Percentiles rank a stretch among this genome's conserved stretches.
Conservation (phyloP, 257 asterid species). For the Forsythia suspensa region DNA sequence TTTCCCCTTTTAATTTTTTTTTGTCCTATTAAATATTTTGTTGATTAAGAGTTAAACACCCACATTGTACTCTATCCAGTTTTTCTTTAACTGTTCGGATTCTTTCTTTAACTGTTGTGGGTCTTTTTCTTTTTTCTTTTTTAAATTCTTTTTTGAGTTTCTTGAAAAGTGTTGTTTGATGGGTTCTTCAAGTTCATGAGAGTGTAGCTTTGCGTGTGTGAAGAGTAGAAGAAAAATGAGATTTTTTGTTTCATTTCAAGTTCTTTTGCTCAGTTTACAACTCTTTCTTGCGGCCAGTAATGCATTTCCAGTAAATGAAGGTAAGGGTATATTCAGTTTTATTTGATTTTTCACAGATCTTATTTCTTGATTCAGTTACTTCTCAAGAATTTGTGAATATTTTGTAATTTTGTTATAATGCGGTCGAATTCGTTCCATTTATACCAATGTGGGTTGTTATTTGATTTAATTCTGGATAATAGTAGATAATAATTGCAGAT, state of each 20-base stretch:
- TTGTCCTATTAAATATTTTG: slow-evolving; percentile 21
- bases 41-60: slow-evolving; percentile 13
- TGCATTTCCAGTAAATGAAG: slow-evolving; percentile 68
- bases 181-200: slow-evolving; percentile 33
- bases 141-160: slow-evolving; percentile 3
- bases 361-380: slow-evolving; percentile 25
- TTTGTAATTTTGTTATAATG: not conserved
- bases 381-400: not conserved
- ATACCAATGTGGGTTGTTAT: slow-evolving; percentile 29
- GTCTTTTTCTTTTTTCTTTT: slow-evolving; percentile 1
- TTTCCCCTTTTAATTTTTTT: slow-evolving; percentile 25
- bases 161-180: slow-evolving; percentile 20
- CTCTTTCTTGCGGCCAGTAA: slow-evolving; percentile 38
- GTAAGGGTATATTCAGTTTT: slow-evolving; percentile 30
- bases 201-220: slow-evolving; percentile 16
- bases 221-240: slow-evolving; percentile 40
- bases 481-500: not conserved
- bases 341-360: slow-evolving; percentile 36
- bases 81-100: slow-evolving; percentile 4
- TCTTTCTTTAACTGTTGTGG: not conserved
- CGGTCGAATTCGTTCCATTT: slow-evolving; percentile 1
- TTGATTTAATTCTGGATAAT: slow-evolving; percentile 19
- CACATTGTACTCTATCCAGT: not conserved
- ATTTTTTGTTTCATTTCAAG: slow-evolving; percentile 31
- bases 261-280: slow-evolving; percentile 45